These are phyloP conservation scores for Cryptosporidium xiaoi DNA, from an alignment of 169 alveolate genomes.

Conservation along the genomic window DNA sequence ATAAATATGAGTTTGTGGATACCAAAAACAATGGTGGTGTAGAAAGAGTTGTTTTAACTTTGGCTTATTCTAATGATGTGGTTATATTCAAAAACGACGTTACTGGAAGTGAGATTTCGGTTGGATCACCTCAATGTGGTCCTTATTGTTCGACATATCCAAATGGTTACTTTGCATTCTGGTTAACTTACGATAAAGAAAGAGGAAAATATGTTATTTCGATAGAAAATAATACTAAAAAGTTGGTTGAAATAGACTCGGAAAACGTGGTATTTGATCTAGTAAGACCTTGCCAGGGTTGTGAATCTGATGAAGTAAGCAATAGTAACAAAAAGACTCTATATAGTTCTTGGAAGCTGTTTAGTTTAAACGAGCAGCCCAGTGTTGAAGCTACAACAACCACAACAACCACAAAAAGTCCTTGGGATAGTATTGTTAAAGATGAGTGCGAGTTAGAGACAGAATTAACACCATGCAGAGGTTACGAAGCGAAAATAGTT, in stretches of 20 bases:
- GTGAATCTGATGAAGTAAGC: background rate
- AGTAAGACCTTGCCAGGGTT: background rate
- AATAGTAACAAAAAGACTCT: background rate
- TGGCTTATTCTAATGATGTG: background rate
- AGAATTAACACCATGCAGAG: slow-evolving; percentile 40
- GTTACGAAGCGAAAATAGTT: slow-evolving; percentile 4
- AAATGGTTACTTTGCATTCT: slow-evolving; percentile 55
- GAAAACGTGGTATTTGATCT: background rate
- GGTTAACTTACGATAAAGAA: slow-evolving; percentile 28
- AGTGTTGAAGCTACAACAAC: slow-evolving; percentile 24
- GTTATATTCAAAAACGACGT: background rate
- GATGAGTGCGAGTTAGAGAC: slow-evolving; percentile 24
- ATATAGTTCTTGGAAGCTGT: slow-evolving; percentile 13
- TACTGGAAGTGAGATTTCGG: background rate
- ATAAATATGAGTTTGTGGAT: slow-evolving; percentile 7
- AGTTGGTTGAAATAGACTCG: slow-evolving; percentile 13
- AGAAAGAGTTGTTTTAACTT: background rate
- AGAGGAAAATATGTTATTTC: slow-evolving; percentile 19
- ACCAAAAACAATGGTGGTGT: background rate
- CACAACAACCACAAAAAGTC: slow-evolving; percentile 45
- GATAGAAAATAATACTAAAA: slow-evolving; percentile 5
- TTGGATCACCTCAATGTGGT: slow-evolving; percentile 71
- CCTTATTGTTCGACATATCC: slow-evolving; percentile 74
- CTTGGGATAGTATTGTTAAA: slow-evolving; percentile 38
- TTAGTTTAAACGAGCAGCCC: slow-evolving; percentile 10